These are phyloP conservation scores for Amauroascus verrucosus DNA, from an alignment of 2,329 filamentous ascomycete genomes.

Conservation along the genomic window DNA sequence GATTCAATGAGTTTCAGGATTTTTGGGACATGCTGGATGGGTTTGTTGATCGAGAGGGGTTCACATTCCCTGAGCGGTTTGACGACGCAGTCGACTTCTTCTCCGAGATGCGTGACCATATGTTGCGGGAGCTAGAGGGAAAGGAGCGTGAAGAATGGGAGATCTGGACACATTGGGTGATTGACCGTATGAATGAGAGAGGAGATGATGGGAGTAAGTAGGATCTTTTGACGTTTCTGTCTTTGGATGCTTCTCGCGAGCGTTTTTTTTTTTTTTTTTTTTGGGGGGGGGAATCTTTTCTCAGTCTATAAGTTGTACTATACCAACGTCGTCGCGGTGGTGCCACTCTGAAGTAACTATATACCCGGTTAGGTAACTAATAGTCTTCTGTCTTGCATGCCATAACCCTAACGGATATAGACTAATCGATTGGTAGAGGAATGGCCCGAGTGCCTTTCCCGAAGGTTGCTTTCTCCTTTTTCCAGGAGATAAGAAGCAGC, in stretches of 20 bases:
- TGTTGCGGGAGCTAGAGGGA: neutral
- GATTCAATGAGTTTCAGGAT: conserved; percentile 11
- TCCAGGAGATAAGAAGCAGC: too few relatives aligned
- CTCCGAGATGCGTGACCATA: conserved; percentile 7
- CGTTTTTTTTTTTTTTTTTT: neutral
- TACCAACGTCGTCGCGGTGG: too few relatives aligned
- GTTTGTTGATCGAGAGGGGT: conserved; percentile 9
- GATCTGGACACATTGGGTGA: conserved; percentile 8
- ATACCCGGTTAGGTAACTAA: too few relatives aligned
- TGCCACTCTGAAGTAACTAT: too few relatives aligned
- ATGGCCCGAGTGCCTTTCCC: too few relatives aligned
- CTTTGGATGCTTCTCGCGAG: neutral
- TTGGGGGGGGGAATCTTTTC: neutral
- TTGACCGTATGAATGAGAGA: neutral
- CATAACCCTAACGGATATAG: too few relatives aligned
- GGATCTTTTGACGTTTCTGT: neutral
- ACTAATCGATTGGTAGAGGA: too few relatives aligned
- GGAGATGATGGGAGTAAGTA: neutral
- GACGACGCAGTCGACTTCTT: conserved; percentile 14
- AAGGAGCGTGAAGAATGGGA: conserved; percentile 11
- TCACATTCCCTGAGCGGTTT: conserved; percentile 7
- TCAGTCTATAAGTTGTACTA: too few relatives aligned
- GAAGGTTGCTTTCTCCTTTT: too few relatives aligned
- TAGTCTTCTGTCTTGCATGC: too few relatives aligned
- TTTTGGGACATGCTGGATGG: conserved; percentile 15